Conservation (phyloP, 2,329 filamentous ascomycete genomes). For the Salinomyces thailandicus region DNA sequence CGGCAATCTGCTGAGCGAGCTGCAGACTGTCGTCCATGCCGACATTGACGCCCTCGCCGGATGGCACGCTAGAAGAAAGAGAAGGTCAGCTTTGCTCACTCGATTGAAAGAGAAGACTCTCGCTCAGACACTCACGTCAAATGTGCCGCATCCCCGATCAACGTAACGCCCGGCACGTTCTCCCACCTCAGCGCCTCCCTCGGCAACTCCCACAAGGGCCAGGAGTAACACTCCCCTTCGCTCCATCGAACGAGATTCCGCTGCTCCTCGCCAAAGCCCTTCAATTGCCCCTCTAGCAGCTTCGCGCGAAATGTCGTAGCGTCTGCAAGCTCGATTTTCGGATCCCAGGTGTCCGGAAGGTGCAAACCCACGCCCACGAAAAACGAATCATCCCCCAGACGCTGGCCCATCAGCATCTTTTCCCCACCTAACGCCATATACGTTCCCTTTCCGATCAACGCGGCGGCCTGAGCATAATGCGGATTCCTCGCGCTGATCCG, state of each 20-base stretch:
- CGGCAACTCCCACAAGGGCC: constrained; percentile 46
- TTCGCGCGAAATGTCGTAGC: constrained; percentile 29
- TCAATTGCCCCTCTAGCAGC: constrained; percentile 29
- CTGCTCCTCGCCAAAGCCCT: constrained; percentile 32
- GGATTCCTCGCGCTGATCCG: constrained; percentile 20
- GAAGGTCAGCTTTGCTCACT: constrained; percentile 4
- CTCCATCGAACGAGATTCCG: constrained; percentile 33
- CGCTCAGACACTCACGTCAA: constrained; percentile 34
- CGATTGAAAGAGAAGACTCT: not conserved
- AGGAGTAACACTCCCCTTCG: constrained; percentile 28
- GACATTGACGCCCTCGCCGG: constrained; percentile 51
- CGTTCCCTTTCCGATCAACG: constrained; percentile 22
- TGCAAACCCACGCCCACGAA: constrained; percentile 5
- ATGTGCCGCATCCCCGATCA: constrained; percentile 52
- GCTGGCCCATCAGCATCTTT: constrained; percentile 12
- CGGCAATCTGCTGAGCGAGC: constrained; percentile 37
- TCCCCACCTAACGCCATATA: constrained; percentile 16
- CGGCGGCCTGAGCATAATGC: constrained; percentile 15
- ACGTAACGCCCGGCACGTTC: constrained; percentile 39
- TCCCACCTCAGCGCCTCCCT: constrained; percentile 38
- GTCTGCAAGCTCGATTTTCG: constrained; percentile 18
- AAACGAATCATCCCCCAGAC: constrained; percentile 16
- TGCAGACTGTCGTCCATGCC: constrained; percentile 45
- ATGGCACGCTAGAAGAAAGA: constrained; percentile 30
- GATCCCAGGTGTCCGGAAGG: constrained; percentile 13